Percentiles rank a stretch among this genome's conserved stretches.
phyloP scores from a whole-genome alignment of 2,329 filamentous ascomycete genomes.

The Fusarium chuoi region DNA sequence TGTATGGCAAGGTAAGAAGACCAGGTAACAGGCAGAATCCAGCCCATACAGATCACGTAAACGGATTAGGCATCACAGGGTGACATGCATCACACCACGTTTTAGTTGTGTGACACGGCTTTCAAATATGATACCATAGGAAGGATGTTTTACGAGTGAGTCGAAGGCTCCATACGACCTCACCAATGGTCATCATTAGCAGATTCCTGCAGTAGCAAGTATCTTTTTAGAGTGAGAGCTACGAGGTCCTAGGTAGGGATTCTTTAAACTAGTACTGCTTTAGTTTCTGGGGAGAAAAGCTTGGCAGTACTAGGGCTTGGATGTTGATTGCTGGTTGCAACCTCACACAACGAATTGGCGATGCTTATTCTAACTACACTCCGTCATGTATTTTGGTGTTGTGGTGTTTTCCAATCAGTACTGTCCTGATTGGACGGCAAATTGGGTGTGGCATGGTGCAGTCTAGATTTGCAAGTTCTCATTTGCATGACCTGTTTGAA shows the following conservation, averaged over 20 bases:
- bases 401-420: not conserved
- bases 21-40: not conserved
- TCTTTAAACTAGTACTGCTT: constrained; percentile 21
- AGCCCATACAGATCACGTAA: constrained; percentile 12
- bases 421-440: not conserved
- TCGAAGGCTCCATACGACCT: not conserved
- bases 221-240: constrained; percentile 20
- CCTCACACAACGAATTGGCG: not conserved
- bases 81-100: constrained; percentile 14
- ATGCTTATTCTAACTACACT: not conserved
- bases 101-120: not conserved
- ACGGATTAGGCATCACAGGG: constrained; percentile 1
- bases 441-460: not conserved
- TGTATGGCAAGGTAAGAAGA: constrained; percentile 5
- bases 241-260: constrained; percentile 12
- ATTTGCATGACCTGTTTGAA: not conserved
- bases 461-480: constrained; percentile 13
- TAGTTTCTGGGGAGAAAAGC: constrained; percentile 36
- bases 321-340: constrained; percentile 14
- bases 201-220: not conserved
- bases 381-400: not conserved
- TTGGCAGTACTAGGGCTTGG: constrained; percentile 35
- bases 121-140: not conserved
- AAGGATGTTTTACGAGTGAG: not conserved
- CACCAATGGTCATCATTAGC: not conserved